Evolutionary conservation across 331 rosid genomes (phyloP), one percentile per base, ranked within the genome.

Genomic region (Spiraea crenata): DNA sequence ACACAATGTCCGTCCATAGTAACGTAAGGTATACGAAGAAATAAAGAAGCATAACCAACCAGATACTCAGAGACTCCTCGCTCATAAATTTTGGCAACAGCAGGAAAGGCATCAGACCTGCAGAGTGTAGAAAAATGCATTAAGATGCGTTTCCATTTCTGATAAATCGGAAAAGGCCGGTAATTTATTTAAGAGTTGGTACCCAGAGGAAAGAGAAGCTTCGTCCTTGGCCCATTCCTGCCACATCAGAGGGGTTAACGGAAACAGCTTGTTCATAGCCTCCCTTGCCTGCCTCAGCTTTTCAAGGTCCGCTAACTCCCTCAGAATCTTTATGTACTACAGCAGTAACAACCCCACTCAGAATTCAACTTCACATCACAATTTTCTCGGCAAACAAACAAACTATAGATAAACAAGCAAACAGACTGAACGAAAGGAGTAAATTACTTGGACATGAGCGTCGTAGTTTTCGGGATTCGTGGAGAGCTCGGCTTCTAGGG

Each of bases 211-310:
- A 63, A 86, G 78, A 79, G 97, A 85, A 76, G 87, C 81, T 65
- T 93, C 95, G 55, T 93, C 99, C 67, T 84, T 83, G 44, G 90
- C 87, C 99, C 99, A 93, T 35, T 91, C 90, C 74, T 61, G 95
- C 99, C 99, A 93, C 91, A 87, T 80, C 11, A 84, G 39, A 57
- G 97, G 92, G 57, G 81, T 86, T 72, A 93, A 76, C 0, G 99
- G 97, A 68, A 89, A 89, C 63, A 84, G 67, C 63, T 82, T 74
- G 71, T 77, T 83, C 97, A 91, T 91, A 52, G 87, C 76, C 78
- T 93, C 97, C 87, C 99, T 84, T 16, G 97, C 96, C 48, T 16
- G 76, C 73, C 82, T 62, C 67, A 91, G 85, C 80, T 81, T 86
- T 42, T 93, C 96, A 64, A 93, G 70, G 68, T 91, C 91, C 8